Percentiles rank a stretch among this genome's conserved stretches.
These are phyloP conservation scores for Tulasnella calospora DNA, from an alignment of 768 basidiomycete genomes.

Conservation along the genomic window DNA sequence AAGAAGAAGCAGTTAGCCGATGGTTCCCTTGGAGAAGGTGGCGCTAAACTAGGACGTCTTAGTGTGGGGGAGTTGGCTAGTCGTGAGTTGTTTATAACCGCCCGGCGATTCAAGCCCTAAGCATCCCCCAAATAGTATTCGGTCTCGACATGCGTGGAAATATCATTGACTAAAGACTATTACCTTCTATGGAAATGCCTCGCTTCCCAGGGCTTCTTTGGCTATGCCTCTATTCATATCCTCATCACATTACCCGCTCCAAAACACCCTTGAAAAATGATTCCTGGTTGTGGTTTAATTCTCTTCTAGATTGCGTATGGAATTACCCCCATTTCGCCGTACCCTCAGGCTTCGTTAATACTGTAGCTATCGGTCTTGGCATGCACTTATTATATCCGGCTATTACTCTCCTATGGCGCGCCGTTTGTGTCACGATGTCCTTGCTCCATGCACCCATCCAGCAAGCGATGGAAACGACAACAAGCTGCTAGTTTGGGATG, in stretches of 20 bases:
- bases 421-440: too few species aligned
- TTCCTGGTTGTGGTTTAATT: neutral
- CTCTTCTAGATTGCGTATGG: neutral
- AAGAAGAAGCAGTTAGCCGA: conserved; percentile 18
- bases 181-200: neutral
- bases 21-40: conserved; percentile 18
- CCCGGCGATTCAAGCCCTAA: neutral
- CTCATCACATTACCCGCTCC: neutral
- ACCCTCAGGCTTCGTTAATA: neutral
- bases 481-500: conserved; percentile 96
- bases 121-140: neutral
- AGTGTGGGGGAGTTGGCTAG: neutral
- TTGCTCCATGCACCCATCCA: conserved; percentile 62
- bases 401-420: too few species aligned
- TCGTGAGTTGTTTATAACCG: neutral
- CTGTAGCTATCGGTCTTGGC: neutral
- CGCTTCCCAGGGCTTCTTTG: neutral
- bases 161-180: neutral
- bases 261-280: neutral
- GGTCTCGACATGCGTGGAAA: neutral
- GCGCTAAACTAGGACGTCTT: conserved; percentile 4
- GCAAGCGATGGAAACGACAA: conserved; percentile 98
- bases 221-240: neutral
- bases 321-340: neutral
- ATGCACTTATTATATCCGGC: neutral